Conservation (phyloP, 1,284 basidiomycete genomes). For the Athelia psychrophila region DNA sequence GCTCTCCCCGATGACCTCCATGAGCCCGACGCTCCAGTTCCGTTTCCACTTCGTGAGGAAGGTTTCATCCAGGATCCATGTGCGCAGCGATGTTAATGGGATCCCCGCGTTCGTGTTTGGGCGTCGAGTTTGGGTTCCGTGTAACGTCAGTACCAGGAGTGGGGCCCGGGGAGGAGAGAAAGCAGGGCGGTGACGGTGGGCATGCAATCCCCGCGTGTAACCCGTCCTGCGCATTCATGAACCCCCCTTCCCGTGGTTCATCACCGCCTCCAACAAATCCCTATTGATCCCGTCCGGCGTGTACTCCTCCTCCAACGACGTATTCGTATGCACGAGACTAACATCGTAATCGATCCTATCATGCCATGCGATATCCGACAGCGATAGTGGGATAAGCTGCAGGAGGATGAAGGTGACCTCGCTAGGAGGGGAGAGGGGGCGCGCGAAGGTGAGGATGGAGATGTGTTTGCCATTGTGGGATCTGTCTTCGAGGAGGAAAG, state of each 20-base stretch:
- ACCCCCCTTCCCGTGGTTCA: constrained; percentile 13
- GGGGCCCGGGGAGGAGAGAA: no score
- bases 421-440: constrained; percentile 31
- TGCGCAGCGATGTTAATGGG: constrained; percentile 19
- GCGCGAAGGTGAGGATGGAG: constrained; percentile 21
- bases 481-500: constrained; percentile 21
- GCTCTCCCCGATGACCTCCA: no score
- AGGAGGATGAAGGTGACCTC: constrained; percentile 25
- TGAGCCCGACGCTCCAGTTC: no score
- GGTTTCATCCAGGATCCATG: constrained; percentile 30
- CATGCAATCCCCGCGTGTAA: constrained; percentile 39
- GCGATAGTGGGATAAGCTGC: constrained; percentile 15
- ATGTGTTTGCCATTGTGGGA: constrained; percentile 33
- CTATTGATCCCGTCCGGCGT: constrained; percentile 20
- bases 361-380: constrained; percentile 37
- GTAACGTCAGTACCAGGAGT: no score
- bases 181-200: constrained; percentile 26
- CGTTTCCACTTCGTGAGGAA: constrained; percentile 23
- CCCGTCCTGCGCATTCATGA: constrained; percentile 22
- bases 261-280: constrained; percentile 17
- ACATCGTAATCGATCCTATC: constrained; percentile 49
- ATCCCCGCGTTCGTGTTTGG: constrained; percentile 6
- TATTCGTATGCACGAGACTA: constrained; percentile 44
- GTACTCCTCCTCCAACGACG: constrained; percentile 16
- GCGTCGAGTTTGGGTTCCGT: no score